Conservation (phyloP, 139 green algal species). For the Tetraselmis striata region DNA sequence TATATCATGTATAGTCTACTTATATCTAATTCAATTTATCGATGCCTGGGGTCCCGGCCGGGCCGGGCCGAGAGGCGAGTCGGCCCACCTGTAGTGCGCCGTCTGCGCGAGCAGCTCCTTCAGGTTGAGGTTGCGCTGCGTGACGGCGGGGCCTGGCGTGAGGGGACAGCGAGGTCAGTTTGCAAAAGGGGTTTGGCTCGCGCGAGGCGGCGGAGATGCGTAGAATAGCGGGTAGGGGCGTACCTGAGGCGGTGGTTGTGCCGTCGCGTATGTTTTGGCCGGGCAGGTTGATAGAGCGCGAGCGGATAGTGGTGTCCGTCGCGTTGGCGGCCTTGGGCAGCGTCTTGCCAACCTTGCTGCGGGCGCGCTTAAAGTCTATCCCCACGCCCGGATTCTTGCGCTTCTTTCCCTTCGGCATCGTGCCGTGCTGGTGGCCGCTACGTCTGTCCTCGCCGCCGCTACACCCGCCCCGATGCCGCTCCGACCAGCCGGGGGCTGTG, state of each 20-base stretch:
- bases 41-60: neutral
- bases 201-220: too few species aligned
- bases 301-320: constrained; percentile 65
- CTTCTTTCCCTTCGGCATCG: constrained; percentile 35
- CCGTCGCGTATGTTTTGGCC: constrained; percentile 37
- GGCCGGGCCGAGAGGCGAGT: neutral
- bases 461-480: too few species aligned
- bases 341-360: constrained; percentile 76
- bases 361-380: constrained; percentile 77
- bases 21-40: too few species aligned
- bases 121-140: constrained; percentile 63
- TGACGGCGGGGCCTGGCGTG: constrained; percentile 56
- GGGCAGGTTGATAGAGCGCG: constrained; percentile 59
- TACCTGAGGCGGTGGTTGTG: neutral
- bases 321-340: constrained; percentile 71
- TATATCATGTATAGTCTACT: too few species aligned
- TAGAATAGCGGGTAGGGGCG: too few species aligned
- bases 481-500: too few species aligned
- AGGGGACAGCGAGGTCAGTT: too few species aligned
- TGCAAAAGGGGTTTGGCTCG: too few species aligned
- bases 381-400: constrained; percentile 67
- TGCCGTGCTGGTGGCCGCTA: too few species aligned
- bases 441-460: too few species aligned
- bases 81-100: constrained; percentile 54
- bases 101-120: constrained; percentile 75